phyloP scores from a whole-genome alignment of 106 monocot species.

The Alisma plantagoaquatica region DNA sequence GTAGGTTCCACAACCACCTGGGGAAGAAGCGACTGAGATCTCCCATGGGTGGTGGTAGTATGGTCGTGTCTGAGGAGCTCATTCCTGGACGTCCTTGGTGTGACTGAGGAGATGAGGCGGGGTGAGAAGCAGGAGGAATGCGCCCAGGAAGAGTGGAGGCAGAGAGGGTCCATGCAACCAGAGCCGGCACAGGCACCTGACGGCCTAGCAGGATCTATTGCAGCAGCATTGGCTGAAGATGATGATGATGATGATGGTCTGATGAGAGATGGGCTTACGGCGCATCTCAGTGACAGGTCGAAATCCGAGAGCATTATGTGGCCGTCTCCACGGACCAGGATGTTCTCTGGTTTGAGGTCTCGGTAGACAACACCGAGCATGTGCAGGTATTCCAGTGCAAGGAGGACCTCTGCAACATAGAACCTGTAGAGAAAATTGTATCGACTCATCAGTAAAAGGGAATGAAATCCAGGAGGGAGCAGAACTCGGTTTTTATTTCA shows the following conservation, averaged over 20 bases:
- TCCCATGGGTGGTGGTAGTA: neutral
- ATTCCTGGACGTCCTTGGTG: slow-evolving; percentile 2
- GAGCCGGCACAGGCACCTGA: slow-evolving; percentile 41
- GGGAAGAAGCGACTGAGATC: slow-evolving; percentile 12
- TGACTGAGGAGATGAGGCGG: slow-evolving; percentile 17
- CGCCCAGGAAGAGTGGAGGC: slow-evolving; percentile 33
- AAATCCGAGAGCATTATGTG: slow-evolving; percentile 19
- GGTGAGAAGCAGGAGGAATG: slow-evolving; percentile 48
- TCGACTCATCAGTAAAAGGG: too few relatives aligned
- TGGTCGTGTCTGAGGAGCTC: slow-evolving; percentile 11
- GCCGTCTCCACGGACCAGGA: slow-evolving; percentile 12
- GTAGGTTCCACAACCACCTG: slow-evolving; percentile 56
- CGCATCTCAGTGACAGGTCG: slow-evolving; percentile 22
- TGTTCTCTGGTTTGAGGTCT: slow-evolving; percentile 51
- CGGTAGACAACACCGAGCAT: slow-evolving; percentile 53
- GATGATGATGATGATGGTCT: slow-evolving; percentile 32
- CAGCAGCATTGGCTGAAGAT: too few relatives aligned
- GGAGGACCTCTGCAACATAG: slow-evolving; percentile 51
- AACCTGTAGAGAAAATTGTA: slow-evolving; percentile 24
- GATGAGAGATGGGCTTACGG: slow-evolving; percentile 42
- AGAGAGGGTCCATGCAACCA: slow-evolving; percentile 43
- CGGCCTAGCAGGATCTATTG: slow-evolving; percentile 4
- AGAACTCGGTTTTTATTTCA: too few relatives aligned
- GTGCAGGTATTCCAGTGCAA: slow-evolving; percentile 12
- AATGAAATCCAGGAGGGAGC: too few relatives aligned